Evolutionary conservation across 257 asterid genomes (phyloP), one percentile per base, ranked within the genome.

Genomic region (Fraxinus quadrangulata): DNA sequence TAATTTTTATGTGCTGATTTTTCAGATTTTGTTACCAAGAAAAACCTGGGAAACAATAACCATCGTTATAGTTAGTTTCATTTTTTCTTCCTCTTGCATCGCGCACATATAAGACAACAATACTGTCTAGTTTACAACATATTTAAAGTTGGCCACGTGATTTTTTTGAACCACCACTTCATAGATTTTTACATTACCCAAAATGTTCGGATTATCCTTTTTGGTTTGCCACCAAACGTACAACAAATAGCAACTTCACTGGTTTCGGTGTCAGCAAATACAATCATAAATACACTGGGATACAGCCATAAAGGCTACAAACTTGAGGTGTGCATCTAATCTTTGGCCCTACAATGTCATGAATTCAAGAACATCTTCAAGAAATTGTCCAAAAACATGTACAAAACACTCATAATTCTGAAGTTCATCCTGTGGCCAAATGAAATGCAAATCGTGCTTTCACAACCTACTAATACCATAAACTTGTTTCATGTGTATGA

Each of bases 341-440:
- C 69, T 63, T 63, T 24, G 36, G 33, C 69, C 69, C 19, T 24
- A 24, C 36, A 2, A 23, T 63, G 19, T 63, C 69, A 2, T 24
- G 34, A 63, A 63, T 63, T 63, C 34, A 63, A 63, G 34, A 63
- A 63, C 4, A 21, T 59, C 67, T 59, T 59, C 67, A 59, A 59
- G 67, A 59, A 21, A 59, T n/a, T 59, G 30, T 59, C 67, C 67
- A 59, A 23, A 63, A 63, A 26, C 69, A 26, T 11, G 6, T n/a
- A 17, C 11, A 54, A 19, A 49, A 51, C 63, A 51, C 23, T 47
- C 59, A 13, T 14, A 16, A 13, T 47, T 47, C 59, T 14, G 21
- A 16, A 8, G 16, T 42, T 42, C 51, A 42, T 11, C 51, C 51
- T 42, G 17, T 42, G 51, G 17, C 17, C 51, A 42, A 11, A 42